Evolutionary conservation across 1,284 basidiomycete genomes (phyloP).

Genomic region (Rhodotorula sp.): DNA sequence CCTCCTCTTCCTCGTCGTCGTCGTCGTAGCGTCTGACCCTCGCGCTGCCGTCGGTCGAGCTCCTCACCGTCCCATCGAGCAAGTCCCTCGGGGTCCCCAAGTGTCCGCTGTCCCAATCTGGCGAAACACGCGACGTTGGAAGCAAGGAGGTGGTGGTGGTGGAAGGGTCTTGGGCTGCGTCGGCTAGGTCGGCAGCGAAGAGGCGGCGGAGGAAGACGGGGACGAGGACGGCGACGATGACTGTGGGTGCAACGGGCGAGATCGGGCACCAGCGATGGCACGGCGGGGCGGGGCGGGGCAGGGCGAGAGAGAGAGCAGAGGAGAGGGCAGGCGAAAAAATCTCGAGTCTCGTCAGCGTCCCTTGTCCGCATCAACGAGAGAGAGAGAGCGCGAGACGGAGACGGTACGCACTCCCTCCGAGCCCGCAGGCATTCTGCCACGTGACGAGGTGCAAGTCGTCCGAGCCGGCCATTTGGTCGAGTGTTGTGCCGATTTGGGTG

Average conservation of each 20-base stretch:
- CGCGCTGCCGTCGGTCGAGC: constrained; percentile 18
- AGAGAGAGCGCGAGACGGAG: not conserved
- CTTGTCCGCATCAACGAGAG: not conserved
- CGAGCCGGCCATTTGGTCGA: constrained; percentile 91
- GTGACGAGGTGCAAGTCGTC: constrained; percentile 88
- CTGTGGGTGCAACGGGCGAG: constrained; percentile 66
- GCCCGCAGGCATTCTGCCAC: constrained; percentile 52
- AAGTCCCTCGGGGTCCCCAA: not conserved
- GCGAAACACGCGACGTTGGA: not conserved
- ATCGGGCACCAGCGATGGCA: constrained; percentile 60
- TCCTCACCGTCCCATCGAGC: not conserved
- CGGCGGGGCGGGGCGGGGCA: constrained; percentile 45
- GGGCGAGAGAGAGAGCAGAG: not conserved
- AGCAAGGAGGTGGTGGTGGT: not conserved
- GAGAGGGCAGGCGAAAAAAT: not conserved
- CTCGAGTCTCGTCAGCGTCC: not conserved
- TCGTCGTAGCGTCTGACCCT: not conserved
- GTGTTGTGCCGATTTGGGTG: constrained; percentile 80
- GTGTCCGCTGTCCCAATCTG: constrained; percentile 7
- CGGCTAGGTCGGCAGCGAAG: constrained; percentile 38
- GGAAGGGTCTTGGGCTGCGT: constrained; percentile 29
- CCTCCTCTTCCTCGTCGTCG: constrained; percentile 1
- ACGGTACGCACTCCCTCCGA: constrained; percentile 29
- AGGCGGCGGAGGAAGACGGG: constrained; percentile 66
- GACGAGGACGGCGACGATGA: constrained; percentile 84